Conservation (phyloP, 805 yeast species). For the Ogataea trehalophila region DNA sequence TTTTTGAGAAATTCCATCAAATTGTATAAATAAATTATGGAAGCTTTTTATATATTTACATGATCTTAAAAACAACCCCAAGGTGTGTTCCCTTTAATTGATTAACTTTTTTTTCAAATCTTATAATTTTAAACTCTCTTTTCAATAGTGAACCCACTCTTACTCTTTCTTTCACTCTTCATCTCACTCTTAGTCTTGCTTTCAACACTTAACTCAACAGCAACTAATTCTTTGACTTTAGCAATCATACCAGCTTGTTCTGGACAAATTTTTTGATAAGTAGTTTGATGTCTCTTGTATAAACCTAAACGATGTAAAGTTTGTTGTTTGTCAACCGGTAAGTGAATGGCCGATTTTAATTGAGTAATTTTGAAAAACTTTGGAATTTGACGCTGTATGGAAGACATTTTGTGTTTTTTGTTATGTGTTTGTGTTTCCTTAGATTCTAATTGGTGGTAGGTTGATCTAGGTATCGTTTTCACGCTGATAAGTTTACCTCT, state of each 20-base stretch:
- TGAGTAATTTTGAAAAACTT: constrained; percentile 65
- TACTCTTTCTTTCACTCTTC: constrained; percentile 50
- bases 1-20: not conserved
- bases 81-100: not conserved
- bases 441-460: too few relatives aligned
- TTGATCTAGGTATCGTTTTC: not conserved
- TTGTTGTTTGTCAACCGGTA: constrained; percentile 62
- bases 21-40: constrained; percentile 1
- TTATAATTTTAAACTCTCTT: constrained; percentile 13
- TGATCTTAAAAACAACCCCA: not conserved
- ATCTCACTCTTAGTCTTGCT: constrained; percentile 47
- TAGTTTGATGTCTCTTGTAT: constrained; percentile 64
- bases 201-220: constrained; percentile 66
- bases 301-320: constrained; percentile 74
- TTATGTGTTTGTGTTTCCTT: not conserved
- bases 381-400: constrained; percentile 12
- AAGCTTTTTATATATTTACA: not conserved
- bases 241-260: constrained; percentile 82
- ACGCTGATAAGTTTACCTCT: not conserved
- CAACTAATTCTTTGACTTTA: constrained; percentile 78
- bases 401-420: constrained; percentile 8
- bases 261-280: constrained; percentile 69
- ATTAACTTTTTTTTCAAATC: not conserved
- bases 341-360: constrained; percentile 77
- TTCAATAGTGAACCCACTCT: constrained; percentile 59